phyloP scores from a whole-genome alignment of 345 rosid genomes.

The Psidium guajava region DNA sequence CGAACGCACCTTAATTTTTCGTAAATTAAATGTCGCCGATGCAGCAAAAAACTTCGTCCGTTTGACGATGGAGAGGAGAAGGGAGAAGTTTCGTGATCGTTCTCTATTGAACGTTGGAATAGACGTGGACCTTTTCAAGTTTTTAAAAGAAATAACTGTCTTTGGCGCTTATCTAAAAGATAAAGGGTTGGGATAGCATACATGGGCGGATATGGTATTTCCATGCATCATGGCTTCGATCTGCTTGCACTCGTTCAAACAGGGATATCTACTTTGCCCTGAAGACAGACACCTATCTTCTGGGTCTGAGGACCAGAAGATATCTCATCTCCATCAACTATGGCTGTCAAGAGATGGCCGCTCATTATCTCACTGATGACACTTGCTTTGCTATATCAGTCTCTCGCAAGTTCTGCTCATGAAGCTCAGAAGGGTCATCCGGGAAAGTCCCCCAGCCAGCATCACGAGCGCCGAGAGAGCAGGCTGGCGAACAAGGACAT shows the following conservation, averaged over 20 bases:
- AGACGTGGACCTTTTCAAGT: no score
- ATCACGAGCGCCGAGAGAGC: neutral
- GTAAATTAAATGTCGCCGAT: no score
- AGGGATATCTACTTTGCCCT: neutral
- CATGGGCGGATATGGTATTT: no score
- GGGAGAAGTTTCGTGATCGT: no score
- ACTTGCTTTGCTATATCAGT: neutral
- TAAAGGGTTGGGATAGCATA: no score
- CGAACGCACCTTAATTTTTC: no score
- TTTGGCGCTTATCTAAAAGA: no score
- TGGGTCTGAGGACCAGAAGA: neutral
- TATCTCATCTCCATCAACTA: neutral
- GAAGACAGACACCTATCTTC: neutral
- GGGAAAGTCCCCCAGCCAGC: neutral
- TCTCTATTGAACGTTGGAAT: no score
- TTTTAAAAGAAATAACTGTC: no score
- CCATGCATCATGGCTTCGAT: neutral
- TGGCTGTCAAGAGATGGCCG: neutral
- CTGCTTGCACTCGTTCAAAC: neutral
- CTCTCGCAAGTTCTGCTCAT: neutral
- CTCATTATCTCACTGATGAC: neutral
- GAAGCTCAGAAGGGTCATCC: neutral
- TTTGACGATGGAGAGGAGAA: no score
- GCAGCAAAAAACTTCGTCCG: no score
- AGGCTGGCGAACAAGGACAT: neutral